phyloP scores from a whole-genome alignment of 202 grass and related monocot species.

The Cymbopogon flexuosus region DNA sequence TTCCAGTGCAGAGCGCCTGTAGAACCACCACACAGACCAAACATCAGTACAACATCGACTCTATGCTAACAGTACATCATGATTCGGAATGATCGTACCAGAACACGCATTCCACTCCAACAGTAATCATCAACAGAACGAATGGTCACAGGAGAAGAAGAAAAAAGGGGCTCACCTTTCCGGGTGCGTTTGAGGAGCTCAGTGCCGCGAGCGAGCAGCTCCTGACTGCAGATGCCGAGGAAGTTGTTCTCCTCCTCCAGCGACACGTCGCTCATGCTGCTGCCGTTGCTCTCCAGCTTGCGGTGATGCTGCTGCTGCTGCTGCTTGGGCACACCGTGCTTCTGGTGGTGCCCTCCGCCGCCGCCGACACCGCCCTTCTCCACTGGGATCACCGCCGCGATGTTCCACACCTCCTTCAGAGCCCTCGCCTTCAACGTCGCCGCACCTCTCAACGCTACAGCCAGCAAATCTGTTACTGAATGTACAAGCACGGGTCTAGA shows the following conservation, averaged over 20 bases:
- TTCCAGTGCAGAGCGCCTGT: conserved; percentile 87
- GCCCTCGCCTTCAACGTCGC: conserved; percentile 87
- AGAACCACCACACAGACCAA: not conserved
- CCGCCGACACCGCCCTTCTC: conserved; percentile 61
- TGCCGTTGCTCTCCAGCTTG: conserved; percentile 64
- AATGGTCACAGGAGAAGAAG: too few relatives aligned
- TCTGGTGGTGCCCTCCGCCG: conserved; percentile 49
- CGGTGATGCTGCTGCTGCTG: conserved; percentile 21
- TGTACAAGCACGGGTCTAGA: not conserved
- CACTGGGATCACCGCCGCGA: conserved; percentile 90
- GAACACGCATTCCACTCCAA: not conserved
- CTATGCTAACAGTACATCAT: not conserved
- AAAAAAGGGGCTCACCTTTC: conserved; percentile 41
- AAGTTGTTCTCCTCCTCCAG: conserved; percentile 77
- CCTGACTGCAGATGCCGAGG: conserved; percentile 80
- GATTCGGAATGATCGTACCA: not conserved
- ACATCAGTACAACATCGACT: not conserved
- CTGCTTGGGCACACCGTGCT: conserved; percentile 34
- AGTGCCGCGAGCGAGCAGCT: conserved; percentile 72
- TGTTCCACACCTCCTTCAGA: conserved; percentile 98
- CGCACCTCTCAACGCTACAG: conserved; percentile 78
- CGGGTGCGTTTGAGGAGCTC: conserved; percentile 94
- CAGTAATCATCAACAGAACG: not conserved
- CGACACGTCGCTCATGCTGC: conserved; percentile 56
- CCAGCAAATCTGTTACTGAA: not conserved